These are phyloP conservation scores for Raphanus hybrid DNA, from an alignment of 441 rosid genomes.

Conservation along the genomic window DNA sequence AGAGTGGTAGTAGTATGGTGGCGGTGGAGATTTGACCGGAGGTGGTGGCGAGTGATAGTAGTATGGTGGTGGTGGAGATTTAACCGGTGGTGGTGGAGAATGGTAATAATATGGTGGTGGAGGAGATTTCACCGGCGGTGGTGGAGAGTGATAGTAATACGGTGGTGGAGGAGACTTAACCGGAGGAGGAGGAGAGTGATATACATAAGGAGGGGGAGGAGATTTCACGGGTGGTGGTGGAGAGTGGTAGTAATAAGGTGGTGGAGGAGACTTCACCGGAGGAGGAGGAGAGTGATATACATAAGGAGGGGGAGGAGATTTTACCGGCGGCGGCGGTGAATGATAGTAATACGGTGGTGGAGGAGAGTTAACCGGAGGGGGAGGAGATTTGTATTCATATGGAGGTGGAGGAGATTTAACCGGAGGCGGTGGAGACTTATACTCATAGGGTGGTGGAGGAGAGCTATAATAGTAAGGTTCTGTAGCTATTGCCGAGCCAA, in stretches of 20 bases:
- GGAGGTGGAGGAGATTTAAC: slow-evolving; percentile 42
- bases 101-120: too few species aligned
- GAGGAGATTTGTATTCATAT: slow-evolving; percentile 48
- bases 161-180: slow-evolving; percentile 7
- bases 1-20: too few species aligned
- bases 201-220: too few species aligned
- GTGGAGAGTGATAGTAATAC: too few species aligned
- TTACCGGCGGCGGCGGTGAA: slow-evolving; percentile 52
- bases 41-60: too few species aligned
- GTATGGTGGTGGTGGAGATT: too few species aligned
- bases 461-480: too few species aligned
- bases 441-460: too few species aligned
- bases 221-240: slow-evolving; percentile 40
- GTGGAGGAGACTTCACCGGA: slow-evolving; percentile 45
- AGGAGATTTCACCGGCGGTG: too few species aligned
- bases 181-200: slow-evolving; percentile 26
- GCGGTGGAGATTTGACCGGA: too few species aligned
- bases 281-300: slow-evolving; percentile 48
- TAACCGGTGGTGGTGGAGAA: too few species aligned
- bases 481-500: too few species aligned
- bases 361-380: slow-evolving; percentile 44
- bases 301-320: slow-evolving; percentile 44
- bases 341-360: slow-evolving; percentile 51
- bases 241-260: slow-evolving; percentile 50
- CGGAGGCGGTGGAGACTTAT: slow-evolving; percentile 41